These are phyloP conservation scores for Xeromyces bisporus DNA, from an alignment of 495 filamentous ascomycete species.

Conservation along the genomic window DNA sequence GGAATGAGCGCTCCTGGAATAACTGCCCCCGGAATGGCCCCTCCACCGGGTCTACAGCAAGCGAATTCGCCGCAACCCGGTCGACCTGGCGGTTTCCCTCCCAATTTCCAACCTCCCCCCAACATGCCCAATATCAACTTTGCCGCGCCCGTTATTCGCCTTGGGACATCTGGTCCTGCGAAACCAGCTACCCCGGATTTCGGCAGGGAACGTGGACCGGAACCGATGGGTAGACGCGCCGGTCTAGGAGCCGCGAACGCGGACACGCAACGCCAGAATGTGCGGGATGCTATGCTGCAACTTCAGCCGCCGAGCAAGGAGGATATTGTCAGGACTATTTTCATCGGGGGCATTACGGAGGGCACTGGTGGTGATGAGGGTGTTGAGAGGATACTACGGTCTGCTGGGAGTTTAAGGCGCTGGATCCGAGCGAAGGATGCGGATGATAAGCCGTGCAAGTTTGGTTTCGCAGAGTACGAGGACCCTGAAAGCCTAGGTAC, in stretches of 20 bases:
- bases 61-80: constrained; percentile 46
- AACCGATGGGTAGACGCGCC: constrained; percentile 36
- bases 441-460: constrained; percentile 68
- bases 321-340: constrained; percentile 80
- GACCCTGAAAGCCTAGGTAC: constrained; percentile 76
- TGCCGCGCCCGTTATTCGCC: constrained; percentile 86
- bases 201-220: constrained; percentile 29
- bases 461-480: constrained; percentile 95
- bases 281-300: constrained; percentile 59
- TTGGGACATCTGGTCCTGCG: constrained; percentile 53
- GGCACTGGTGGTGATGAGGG: constrained; percentile 62
- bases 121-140: constrained; percentile 98
- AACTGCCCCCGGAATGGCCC: constrained; percentile 59
- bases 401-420: constrained; percentile 60
- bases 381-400: constrained; percentile 62
- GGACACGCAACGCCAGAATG: constrained; percentile 50
- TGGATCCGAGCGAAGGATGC: constrained; percentile 76
- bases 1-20: constrained; percentile 7
- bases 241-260: constrained; percentile 51
- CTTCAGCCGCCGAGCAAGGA: constrained; percentile 75
- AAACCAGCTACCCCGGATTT: constrained; percentile 43
- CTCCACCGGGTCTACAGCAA: constrained; percentile 67
- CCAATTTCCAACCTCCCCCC: constrained; percentile 75
- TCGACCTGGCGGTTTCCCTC: constrained; percentile 61
- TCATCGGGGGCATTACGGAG: constrained; percentile 71